Conservation (phyloP, 306 rosid genomes). For the Clitoria ternatea region DNA sequence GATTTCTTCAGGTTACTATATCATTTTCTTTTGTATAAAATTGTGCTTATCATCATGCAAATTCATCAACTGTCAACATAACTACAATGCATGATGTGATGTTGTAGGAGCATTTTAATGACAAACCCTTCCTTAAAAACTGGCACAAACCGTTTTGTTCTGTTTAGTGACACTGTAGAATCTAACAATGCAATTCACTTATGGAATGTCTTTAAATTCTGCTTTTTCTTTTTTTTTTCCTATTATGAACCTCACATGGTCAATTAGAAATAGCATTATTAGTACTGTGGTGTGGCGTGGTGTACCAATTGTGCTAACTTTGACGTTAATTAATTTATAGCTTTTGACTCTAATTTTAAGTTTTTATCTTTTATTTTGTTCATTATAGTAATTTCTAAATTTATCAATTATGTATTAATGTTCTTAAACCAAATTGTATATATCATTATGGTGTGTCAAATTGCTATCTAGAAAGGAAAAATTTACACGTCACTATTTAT, state of each 20-base stretch:
- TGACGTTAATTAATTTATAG: constrained; percentile 4
- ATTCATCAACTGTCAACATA: not conserved
- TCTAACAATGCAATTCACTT: not conserved
- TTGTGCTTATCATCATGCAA: not conserved
- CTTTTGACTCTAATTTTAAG: not conserved
- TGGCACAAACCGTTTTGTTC: not conserved
- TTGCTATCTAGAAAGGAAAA: not conserved
- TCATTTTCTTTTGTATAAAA: not conserved
- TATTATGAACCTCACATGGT: not conserved
- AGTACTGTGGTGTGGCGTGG: too few relatives aligned
- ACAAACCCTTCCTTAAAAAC: not conserved
- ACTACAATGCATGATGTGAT: not conserved
- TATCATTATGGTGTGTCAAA: not conserved
- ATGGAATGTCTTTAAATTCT: not conserved
- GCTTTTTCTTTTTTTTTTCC: not conserved
- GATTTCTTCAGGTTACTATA: constrained; percentile 66
- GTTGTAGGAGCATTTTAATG: not conserved
- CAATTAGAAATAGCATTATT: not conserved
- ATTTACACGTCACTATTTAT: too few relatives aligned
- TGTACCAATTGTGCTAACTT: too few relatives aligned
- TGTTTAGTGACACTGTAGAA: not conserved
- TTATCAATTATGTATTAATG: not conserved
- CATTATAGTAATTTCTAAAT: not conserved
- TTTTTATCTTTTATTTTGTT: not conserved
- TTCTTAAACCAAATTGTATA: not conserved